Conservation (phyloP, 1,139 yeast species). For the Blastobotrys buckinghamii region DNA sequence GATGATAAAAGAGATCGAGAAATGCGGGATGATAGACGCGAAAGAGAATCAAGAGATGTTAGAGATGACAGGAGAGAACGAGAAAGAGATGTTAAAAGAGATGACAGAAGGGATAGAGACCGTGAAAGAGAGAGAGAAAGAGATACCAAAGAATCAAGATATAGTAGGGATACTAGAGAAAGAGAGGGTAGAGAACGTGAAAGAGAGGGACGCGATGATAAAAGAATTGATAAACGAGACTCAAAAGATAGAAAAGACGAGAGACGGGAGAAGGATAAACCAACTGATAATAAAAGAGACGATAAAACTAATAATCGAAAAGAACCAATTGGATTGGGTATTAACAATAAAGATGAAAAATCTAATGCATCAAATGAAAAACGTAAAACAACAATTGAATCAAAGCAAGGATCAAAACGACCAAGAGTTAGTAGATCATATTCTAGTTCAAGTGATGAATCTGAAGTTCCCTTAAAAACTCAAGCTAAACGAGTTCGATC, state of each 20-base stretch:
- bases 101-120: neutral
- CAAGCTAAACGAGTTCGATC: conserved; percentile 1
- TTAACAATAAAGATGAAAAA: too few relatives aligned
- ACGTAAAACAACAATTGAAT: neutral
- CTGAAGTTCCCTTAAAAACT: conserved; percentile 12
- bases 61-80: neutral
- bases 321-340: too few relatives aligned
- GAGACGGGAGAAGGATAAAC: too few relatives aligned
- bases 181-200: too few relatives aligned
- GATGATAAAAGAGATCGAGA: neutral
- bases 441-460: conserved; percentile 17
- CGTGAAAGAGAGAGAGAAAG: neutral
- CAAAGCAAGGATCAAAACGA: conserved; percentile 14
- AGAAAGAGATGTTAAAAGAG: neutral
- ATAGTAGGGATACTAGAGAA: too few relatives aligned
- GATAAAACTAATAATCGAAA: too few relatives aligned
- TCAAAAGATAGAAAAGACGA: too few relatives aligned
- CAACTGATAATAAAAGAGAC: neutral
- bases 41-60: conserved; percentile 5
- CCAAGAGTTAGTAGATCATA: conserved; percentile 20
- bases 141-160: too few relatives aligned
- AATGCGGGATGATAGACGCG: too few relatives aligned
- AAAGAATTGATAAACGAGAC: too few relatives aligned
- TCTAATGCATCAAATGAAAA: neutral
- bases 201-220: too few relatives aligned